These are phyloP conservation scores for Suhomyces ambrosiae DNA, from an alignment of 1,139 yeast genomes.

Conservation along the genomic window DNA sequence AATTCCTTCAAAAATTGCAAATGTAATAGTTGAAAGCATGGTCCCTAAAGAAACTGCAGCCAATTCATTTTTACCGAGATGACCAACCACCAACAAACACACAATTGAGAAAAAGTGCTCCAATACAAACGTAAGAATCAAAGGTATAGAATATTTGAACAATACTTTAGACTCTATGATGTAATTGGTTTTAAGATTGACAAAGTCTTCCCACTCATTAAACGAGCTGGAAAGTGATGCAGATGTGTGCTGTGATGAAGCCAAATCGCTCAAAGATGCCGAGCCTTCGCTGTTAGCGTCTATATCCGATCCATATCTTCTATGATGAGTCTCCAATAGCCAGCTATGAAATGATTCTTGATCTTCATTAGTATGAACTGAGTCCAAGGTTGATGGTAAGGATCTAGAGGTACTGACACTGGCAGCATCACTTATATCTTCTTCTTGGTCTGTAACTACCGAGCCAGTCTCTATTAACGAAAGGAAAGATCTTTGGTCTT, in stretches of 20 bases:
- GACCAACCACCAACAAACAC: constrained; percentile 72
- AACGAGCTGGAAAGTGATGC: constrained; percentile 14
- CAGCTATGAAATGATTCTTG: constrained; percentile 58
- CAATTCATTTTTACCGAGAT: constrained; percentile 67
- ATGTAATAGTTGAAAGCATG: constrained; percentile 84
- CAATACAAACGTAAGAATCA: constrained; percentile 65
- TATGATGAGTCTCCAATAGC: constrained; percentile 68
- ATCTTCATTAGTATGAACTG: constrained; percentile 51
- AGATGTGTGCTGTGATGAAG: constrained; percentile 10
- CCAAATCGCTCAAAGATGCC: constrained; percentile 10
- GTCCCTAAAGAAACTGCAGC: constrained; percentile 86
- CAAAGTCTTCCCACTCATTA: constrained; percentile 39
- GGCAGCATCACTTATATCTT: constrained; percentile 52
- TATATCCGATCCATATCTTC: constrained; percentile 45
- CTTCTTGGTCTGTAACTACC: constrained; percentile 40
- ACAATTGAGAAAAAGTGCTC: constrained; percentile 76
- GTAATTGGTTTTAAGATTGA: constrained; percentile 47
- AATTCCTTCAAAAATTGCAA: constrained; percentile 84
- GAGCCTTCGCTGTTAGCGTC: constrained; percentile 11
- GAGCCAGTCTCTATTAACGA: constrained; percentile 45
- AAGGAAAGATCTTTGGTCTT: constrained; percentile 67
- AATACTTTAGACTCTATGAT: constrained; percentile 51
- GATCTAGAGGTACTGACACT: constrained; percentile 59
- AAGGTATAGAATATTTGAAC: constrained; percentile 60
- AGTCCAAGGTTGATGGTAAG: constrained; percentile 62